These are phyloP conservation scores for Colletotrichum endophyticum DNA, from an alignment of 2,329 filamentous ascomycete genomes.

Conservation along the genomic window DNA sequence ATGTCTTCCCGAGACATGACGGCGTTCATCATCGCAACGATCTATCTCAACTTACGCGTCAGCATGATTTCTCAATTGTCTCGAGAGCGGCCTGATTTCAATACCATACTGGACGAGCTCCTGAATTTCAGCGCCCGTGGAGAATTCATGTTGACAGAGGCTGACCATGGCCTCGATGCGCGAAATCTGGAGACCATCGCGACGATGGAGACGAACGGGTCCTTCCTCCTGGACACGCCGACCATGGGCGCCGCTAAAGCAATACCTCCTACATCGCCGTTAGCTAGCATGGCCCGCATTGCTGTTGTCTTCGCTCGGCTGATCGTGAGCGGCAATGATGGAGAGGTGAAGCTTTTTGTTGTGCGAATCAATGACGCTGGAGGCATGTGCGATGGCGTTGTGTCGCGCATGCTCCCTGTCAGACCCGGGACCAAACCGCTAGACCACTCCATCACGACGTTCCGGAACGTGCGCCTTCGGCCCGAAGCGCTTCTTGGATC, in stretches of 20 bases:
- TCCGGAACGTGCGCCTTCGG: slow-evolving; percentile 32
- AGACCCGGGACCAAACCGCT: slow-evolving; percentile 32
- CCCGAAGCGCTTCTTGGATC: slow-evolving; percentile 30
- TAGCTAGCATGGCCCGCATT: slow-evolving; percentile 28
- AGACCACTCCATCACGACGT: slow-evolving; percentile 36
- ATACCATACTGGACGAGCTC: too few species aligned
- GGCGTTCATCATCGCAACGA: too few species aligned
- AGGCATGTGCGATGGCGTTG: slow-evolving; percentile 31
- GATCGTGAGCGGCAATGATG: slow-evolving; percentile 26
- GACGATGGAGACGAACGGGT: slow-evolving; percentile 34
- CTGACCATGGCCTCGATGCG: slow-evolving; percentile 43
- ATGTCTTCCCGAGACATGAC: too few species aligned
- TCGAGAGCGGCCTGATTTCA: too few species aligned
- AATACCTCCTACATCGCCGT: slow-evolving; percentile 29
- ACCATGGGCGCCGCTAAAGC: slow-evolving; percentile 33
- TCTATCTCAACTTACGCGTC: too few species aligned
- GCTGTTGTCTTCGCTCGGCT: slow-evolving; percentile 37
- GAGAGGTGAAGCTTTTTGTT: slow-evolving; percentile 34
- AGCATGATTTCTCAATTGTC: too few species aligned
- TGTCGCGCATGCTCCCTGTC: slow-evolving; percentile 27
- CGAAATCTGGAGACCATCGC: slow-evolving; percentile 42
- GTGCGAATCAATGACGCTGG: slow-evolving; percentile 29
- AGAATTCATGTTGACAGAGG: slow-evolving; percentile 43
- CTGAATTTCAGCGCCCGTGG: slow-evolving; percentile 27
- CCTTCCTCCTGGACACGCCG: slow-evolving; percentile 38